Conservation (phyloP, 2,329 filamentous ascomycete species). For the Aspergillus eucalypticola region DNA sequence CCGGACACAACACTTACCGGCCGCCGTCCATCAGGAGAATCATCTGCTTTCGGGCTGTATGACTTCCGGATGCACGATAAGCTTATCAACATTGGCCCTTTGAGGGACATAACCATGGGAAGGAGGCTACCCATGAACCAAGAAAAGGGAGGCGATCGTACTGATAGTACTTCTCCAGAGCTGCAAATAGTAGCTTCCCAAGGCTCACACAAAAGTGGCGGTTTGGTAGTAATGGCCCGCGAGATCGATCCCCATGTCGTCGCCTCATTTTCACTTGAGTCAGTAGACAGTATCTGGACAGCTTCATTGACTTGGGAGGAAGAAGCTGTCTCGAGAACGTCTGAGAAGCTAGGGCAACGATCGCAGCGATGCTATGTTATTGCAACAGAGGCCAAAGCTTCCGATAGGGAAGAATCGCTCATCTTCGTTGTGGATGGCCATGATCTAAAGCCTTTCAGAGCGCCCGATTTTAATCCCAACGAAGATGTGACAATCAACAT, state of each 20-base stretch:
- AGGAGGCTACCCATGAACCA: conserved; percentile 48
- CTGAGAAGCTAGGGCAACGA: conserved; percentile 58
- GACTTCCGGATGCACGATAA: conserved; percentile 75
- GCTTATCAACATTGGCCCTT: conserved; percentile 75
- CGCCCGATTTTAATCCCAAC: conserved; percentile 87
- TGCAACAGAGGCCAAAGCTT: conserved; percentile 66
- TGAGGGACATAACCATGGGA: conserved; percentile 73
- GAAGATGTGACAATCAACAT: conserved; percentile 85
- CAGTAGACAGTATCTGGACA: conserved; percentile 78
- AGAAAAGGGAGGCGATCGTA: conserved; percentile 50
- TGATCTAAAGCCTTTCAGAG: conserved; percentile 72
- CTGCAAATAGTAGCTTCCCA: conserved; percentile 57
- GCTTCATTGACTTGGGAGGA: conserved; percentile 57
- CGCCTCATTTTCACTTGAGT: conserved; percentile 69
- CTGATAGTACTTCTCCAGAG: conserved; percentile 34
- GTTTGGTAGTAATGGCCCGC: conserved; percentile 74
- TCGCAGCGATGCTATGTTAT: conserved; percentile 75
- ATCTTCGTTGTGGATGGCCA: conserved; percentile 74
- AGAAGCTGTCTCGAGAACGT: conserved; percentile 47
- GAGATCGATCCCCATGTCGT: conserved; percentile 73
- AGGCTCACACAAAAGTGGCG: conserved; percentile 61
- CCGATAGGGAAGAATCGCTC: conserved; percentile 73
- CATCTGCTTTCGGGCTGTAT: conserved; percentile 55
- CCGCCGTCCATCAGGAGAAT: conserved; percentile 22
- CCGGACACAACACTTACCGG: conserved; percentile 24